Evolutionary conservation across 305 asterid genomes (phyloP).

Genomic region (Fraxinus sp.): DNA sequence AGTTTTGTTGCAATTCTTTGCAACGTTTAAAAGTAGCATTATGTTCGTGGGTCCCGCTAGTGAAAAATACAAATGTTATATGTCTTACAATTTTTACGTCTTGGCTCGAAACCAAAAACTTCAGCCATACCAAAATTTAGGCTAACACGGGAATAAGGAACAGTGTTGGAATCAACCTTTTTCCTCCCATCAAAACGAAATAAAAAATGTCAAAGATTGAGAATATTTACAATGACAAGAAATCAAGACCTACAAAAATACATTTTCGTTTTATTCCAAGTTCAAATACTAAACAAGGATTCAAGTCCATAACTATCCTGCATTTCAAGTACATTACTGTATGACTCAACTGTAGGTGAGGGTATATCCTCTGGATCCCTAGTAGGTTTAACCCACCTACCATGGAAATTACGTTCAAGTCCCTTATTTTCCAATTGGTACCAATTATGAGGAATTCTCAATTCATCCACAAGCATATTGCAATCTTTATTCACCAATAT

Average conservation of each 20-base stretch:
- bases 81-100: not conserved
- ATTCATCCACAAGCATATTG: conserved; percentile 67
- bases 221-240: not conserved
- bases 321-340: conserved; percentile 7
- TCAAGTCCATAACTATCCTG: conserved; percentile 25
- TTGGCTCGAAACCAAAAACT: not conserved
- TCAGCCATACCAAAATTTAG: not conserved
- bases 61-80: not conserved
- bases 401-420: conserved; percentile 46
- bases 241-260: not conserved
- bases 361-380: conserved; percentile 71
- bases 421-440: conserved; percentile 71
- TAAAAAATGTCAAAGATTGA: not conserved
- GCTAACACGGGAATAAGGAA: not conserved
- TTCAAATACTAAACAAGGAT: conserved; percentile 20
- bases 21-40: not conserved
- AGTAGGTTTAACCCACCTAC: conserved; percentile 75
- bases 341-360: conserved; percentile 38
- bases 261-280: not conserved
- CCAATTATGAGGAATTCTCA: conserved; percentile 66
- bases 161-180: not conserved
- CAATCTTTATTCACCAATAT: conserved; percentile 73
- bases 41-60: not conserved
- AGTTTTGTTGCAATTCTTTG: not conserved
- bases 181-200: not conserved